A percentile compares a stretch with the other conserved stretches of the same genome.
These are phyloP conservation scores for Ascochyta clinopodiicola DNA, from an alignment of 2,329 filamentous ascomycete species.

Conservation along the genomic window DNA sequence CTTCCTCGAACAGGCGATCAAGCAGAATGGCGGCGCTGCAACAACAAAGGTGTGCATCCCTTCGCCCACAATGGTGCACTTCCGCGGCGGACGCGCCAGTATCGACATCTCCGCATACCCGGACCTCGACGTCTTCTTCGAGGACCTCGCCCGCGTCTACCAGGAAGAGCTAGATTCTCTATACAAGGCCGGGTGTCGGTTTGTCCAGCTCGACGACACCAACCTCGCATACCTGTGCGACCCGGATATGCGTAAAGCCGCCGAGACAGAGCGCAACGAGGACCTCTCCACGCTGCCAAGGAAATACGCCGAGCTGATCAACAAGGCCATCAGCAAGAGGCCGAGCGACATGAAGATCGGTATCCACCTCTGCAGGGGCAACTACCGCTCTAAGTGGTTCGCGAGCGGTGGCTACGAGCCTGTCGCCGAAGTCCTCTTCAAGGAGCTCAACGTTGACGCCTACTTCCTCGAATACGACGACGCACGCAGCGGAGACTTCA, in stretches of 20 bases:
- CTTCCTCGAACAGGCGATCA: slow-evolving; percentile 59
- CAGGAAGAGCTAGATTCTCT: slow-evolving; percentile 62
- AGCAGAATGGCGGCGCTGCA: slow-evolving; percentile 44
- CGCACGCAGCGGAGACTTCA: slow-evolving; percentile 62
- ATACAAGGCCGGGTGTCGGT: slow-evolving; percentile 62
- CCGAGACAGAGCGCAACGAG: slow-evolving; percentile 57
- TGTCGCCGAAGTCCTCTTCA: slow-evolving; percentile 64
- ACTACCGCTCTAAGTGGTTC: slow-evolving; percentile 65
- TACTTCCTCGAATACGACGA: slow-evolving; percentile 68
- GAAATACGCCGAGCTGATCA: slow-evolving; percentile 63
- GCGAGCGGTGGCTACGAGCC: slow-evolving; percentile 65
- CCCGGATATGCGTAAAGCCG: slow-evolving; percentile 61
- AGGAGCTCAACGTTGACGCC: slow-evolving; percentile 62
- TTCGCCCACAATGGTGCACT: slow-evolving; percentile 66
- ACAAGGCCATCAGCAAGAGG: slow-evolving; percentile 59
- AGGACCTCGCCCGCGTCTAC: slow-evolving; percentile 62
- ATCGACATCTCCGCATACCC: slow-evolving; percentile 63
- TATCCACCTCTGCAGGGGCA: slow-evolving; percentile 64
- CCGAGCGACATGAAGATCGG: slow-evolving; percentile 63
- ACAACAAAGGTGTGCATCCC: slow-evolving; percentile 65
- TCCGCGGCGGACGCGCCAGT: slow-evolving; percentile 61
- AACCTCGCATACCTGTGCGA: slow-evolving; percentile 67
- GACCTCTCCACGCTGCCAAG: slow-evolving; percentile 57
- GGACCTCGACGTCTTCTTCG: slow-evolving; percentile 62
- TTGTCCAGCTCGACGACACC: slow-evolving; percentile 66